Evolutionary conservation across 345 rosid species (phyloP), one percentile per base, ranked within the genome.

Genomic region (Hevea brasiliensis): DNA sequence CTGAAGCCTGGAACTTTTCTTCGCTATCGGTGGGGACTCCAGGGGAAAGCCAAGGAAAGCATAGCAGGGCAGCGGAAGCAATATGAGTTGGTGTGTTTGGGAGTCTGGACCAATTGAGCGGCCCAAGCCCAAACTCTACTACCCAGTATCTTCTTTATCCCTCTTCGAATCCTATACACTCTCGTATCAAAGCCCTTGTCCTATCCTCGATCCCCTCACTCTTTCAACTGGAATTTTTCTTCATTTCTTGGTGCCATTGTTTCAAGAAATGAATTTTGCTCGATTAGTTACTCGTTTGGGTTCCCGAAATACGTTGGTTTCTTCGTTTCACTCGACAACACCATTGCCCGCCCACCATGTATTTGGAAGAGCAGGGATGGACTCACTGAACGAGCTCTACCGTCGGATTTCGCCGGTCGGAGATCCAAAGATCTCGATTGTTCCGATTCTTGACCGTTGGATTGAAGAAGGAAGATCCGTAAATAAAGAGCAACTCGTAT

Each of bases 371-470:
- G 42, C 50, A 32, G 50, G 24, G 67, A 29, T 2, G n/a, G 59
- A 15, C 45, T 35, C 75, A 6, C 7, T 29, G 59, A 3, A 40
- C 11, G 3, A 17, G 60, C 84, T 82, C 0, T 78, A 65, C 72
- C 76, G 73, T 27, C 70, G 81, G 50, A 82, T 84, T 58, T 50
- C 80, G n/a, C 80, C 84, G 1, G 7, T 82, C 3, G 83, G 81
- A 45, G 53, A 77, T 68, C 77, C 74, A 0, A 72, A 35, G 56
- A 65, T 51, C n/a, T 76, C 84, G 6, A 65, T 84, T 35, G 74
- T 65, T 17, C 85, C 82, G 9, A 51, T 84, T 40, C 86, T 87
- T 45, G 81, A 87, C 26, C 81, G 59, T 4, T 84, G 90, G 88
- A 65, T 84, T 42, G 74, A 50, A 50, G 86, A 83, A 73, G 84